These are phyloP conservation scores for Forsythia suspensa DNA, from an alignment of 257 asterid species.

Conservation along the genomic window DNA sequence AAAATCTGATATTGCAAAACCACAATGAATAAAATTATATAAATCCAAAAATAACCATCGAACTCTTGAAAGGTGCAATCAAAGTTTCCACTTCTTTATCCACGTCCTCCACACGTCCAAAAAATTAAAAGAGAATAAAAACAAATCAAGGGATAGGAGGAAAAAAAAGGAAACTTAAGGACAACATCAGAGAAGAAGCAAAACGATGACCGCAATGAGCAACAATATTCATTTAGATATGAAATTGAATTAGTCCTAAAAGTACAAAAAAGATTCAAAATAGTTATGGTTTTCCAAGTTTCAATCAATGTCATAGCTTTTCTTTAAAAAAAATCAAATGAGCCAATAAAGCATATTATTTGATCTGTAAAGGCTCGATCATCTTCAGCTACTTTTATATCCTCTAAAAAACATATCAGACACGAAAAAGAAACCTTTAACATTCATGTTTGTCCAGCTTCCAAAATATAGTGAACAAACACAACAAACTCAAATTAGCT, in stretches of 20 bases:
- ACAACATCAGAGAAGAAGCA: not conserved
- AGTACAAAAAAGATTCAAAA: not conserved
- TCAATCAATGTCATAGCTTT: constrained; percentile 5
- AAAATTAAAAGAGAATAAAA: not conserved
- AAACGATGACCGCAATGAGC: not conserved
- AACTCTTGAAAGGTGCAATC: not conserved
- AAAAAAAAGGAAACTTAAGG: not conserved
- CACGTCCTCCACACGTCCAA: not conserved
- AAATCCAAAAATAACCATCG: not conserved
- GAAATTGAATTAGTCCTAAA: not conserved
- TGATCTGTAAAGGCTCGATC: not conserved
- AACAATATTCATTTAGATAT: not conserved
- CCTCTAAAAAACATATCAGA: not conserved
- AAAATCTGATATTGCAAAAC: not conserved
- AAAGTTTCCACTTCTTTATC: not conserved
- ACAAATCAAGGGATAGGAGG: not conserved
- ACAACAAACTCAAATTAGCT: not conserved
- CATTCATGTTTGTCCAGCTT: constrained; percentile 8
- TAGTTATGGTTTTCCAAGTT: constrained; percentile 1
- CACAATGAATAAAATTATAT: not conserved
- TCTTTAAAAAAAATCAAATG: not conserved
- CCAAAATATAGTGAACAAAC: not conserved
- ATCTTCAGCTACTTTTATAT: not conserved
- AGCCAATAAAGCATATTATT: not conserved
- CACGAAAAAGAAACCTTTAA: not conserved